Percentiles rank a stretch among this genome's conserved stretches.
Evolutionary conservation across 2,329 filamentous ascomycete species (phyloP).

Genomic region (Byssochlamys sp.): DNA sequence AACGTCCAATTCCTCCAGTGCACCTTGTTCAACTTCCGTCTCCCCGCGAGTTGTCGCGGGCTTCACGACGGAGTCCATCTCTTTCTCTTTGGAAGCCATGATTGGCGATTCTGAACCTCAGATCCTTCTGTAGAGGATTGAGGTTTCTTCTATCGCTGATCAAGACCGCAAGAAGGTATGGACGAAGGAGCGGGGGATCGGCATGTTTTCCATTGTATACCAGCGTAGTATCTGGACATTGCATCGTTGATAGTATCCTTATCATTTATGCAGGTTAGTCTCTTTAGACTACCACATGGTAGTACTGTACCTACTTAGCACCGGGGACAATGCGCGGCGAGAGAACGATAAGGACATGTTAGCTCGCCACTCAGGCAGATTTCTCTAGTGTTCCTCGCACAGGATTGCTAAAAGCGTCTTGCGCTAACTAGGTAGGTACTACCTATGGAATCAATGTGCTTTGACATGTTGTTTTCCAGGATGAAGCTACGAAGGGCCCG

Average conservation of each 20-base stretch:
- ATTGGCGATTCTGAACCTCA: background rate
- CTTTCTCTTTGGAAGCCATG: background rate
- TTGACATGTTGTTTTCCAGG: background rate
- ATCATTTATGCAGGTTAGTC: background rate
- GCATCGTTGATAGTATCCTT: background rate
- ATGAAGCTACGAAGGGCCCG: background rate
- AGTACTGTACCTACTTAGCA: background rate
- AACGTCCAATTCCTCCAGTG: constrained; percentile 5
- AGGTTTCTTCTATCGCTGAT: background rate
- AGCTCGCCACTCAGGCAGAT: background rate
- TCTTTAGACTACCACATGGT: background rate
- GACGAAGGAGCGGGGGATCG: background rate
- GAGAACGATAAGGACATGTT: background rate
- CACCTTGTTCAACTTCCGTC: constrained; percentile 1
- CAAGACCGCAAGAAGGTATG: background rate
- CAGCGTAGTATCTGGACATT: background rate
- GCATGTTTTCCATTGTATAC: background rate
- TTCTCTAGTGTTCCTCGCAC: background rate
- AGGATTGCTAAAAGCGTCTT: background rate
- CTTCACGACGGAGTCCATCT: background rate
- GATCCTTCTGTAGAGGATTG: background rate
- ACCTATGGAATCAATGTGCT: background rate
- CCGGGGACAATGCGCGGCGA: background rate
- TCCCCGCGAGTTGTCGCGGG: background rate
- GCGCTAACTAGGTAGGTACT: background rate